Evolutionary conservation across 441 rosid species (phyloP).

Genomic region (Pelargonium myrrhifolium): DNA sequence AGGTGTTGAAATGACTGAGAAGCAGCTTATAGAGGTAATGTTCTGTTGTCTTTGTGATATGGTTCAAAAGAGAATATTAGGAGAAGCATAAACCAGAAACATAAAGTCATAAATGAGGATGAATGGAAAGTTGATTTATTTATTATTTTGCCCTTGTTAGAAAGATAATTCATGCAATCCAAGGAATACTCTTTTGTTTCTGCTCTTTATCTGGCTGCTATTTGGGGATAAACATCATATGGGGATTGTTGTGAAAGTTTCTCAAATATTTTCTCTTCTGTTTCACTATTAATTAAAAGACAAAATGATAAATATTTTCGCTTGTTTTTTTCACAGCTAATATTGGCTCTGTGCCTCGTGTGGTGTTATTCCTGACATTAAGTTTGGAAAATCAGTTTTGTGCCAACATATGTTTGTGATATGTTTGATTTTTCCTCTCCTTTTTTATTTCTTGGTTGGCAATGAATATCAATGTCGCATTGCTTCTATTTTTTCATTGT

Average conservation of each 20-base stretch:
- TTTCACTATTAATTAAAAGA: not conserved
- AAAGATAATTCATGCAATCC: no score
- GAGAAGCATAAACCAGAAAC: not conserved
- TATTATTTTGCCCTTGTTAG: not conserved
- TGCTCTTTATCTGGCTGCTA: not conserved
- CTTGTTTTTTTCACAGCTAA: not conserved
- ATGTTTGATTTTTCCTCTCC: no score
- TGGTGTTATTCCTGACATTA: no score
- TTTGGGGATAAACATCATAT: not conserved
- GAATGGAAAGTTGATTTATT: not conserved
- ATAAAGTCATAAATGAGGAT: not conserved
- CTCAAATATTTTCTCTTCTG: not conserved
- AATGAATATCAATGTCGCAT: no score
- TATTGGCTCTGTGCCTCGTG: no score
- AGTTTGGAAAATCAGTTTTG: no score
- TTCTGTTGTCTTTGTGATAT: not conserved
- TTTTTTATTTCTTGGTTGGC: no score
- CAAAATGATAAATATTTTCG: not conserved
- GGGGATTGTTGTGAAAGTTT: not conserved
- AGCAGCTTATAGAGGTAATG: slow-evolving; percentile 67
- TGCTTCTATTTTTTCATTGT: not conserved
- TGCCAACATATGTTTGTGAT: no score
- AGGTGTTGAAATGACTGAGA: slow-evolving; percentile 98
- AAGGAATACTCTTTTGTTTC: not conserved
- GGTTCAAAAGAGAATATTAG: not conserved